A percentile compares a stretch with the other conserved stretches of the same genome.
Conservation (phyloP, 2,329 filamentous ascomycete species). For the Botrytis squamosa region DNA sequence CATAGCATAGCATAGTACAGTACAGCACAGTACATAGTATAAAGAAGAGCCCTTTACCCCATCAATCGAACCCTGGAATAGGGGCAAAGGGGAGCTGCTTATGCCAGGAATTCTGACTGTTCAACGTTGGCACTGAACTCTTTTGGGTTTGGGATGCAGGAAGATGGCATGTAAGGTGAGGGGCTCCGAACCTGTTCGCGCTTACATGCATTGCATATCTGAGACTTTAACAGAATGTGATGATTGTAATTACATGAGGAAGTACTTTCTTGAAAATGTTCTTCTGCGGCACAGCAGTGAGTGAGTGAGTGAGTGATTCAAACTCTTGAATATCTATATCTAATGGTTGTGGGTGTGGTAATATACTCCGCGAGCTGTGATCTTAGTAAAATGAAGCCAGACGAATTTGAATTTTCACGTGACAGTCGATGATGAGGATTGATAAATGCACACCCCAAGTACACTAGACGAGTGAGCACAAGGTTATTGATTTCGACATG, state of each 20-base stretch:
- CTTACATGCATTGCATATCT: conserved; percentile 10
- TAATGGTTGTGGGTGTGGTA: not conserved
- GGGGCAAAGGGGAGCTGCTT: not conserved
- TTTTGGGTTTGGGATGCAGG: conserved; percentile 12
- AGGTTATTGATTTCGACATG: not conserved
- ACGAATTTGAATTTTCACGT: no score
- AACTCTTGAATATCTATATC: not conserved
- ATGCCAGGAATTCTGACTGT: not conserved
- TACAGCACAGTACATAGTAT: not conserved
- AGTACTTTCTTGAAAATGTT: not conserved
- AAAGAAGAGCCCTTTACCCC: not conserved
- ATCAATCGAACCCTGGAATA: conserved; percentile 8
- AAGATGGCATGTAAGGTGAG: not conserved
- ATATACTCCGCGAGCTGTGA: not conserved
- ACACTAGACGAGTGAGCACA: not conserved
- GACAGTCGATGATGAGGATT: fast-evolving
- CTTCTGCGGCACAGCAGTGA: not conserved
- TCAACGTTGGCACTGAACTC: conserved; percentile 1
- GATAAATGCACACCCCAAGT: not conserved
- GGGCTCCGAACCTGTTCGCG: not conserved
- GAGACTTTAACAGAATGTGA: not conserved
- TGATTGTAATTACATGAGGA: not conserved
- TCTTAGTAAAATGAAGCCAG: not conserved
- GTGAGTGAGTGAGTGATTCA: not conserved
- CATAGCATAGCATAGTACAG: no score